Evolutionary conservation across 768 basidiomycete genomes (phyloP).

Genomic region (Leccinum disarticulatum): DNA sequence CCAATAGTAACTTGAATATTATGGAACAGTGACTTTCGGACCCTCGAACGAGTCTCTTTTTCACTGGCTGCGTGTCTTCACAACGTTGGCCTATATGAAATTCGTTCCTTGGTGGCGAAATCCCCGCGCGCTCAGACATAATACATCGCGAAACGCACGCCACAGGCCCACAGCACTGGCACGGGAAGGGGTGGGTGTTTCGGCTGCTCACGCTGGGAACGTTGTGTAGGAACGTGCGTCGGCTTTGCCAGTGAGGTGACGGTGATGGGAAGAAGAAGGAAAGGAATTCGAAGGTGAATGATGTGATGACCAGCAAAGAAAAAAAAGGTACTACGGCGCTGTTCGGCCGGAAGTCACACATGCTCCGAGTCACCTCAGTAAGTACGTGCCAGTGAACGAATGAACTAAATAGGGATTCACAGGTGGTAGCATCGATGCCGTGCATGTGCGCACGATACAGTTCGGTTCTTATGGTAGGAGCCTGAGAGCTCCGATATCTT

Average conservation of each 20-base stretch:
- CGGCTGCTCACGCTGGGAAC: not conserved
- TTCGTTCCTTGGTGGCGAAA: not conserved
- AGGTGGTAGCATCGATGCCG: not conserved
- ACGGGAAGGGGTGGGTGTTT: not conserved
- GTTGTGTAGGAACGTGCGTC: not conserved
- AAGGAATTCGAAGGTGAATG: not conserved
- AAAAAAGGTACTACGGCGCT: slow-evolving; percentile 17
- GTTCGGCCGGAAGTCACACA: no score
- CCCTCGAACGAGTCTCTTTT: not conserved
- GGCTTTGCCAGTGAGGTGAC: no score
- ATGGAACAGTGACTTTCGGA: not conserved
- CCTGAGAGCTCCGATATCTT: no score
- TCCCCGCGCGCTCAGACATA: not conserved
- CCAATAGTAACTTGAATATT: not conserved
- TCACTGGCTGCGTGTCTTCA: not conserved
- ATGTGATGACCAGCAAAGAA: not conserved
- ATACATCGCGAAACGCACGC: not conserved
- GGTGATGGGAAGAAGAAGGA: not conserved
- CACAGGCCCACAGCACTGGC: not conserved
- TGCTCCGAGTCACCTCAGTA: no score
- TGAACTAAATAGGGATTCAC: not conserved
- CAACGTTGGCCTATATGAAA: not conserved
- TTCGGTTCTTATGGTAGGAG: not conserved
- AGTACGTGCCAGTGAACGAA: not conserved
- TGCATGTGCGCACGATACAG: not conserved